phyloP scores from a whole-genome alignment of 768 basidiomycete species.

The Pisolithus tinctorius region DNA sequence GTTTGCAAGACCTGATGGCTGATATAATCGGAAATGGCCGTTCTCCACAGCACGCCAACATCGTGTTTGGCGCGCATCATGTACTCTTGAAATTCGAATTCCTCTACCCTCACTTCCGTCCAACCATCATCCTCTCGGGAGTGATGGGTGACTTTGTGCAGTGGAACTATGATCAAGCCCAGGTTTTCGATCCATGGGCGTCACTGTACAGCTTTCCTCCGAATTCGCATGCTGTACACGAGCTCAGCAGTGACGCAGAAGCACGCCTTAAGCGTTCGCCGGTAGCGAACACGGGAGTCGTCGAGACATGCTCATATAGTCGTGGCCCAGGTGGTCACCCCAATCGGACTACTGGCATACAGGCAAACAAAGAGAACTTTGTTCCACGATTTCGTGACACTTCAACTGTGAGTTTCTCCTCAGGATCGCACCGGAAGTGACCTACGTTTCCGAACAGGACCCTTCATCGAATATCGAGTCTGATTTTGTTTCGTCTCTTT shows the following conservation, averaged over 20 bases:
- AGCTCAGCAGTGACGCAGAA: neutral
- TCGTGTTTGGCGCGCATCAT: neutral
- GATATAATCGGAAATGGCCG: neutral
- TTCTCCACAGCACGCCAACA: neutral
- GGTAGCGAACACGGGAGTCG: neutral
- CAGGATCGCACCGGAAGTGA: neutral
- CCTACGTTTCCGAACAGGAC: neutral
- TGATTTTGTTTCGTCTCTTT: neutral
- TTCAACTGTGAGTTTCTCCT: neutral
- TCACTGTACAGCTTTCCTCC: neutral
- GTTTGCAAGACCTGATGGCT: constrained; percentile 11
- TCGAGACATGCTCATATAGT: neutral
- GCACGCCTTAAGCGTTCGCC: neutral
- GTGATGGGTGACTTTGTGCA: neutral
- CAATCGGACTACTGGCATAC: neutral
- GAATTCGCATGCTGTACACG: neutral
- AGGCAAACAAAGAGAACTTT: neutral
- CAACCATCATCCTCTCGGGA: neutral
- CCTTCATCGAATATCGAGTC: neutral
- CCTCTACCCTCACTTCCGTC: neutral
- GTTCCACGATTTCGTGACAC: neutral
- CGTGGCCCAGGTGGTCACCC: neutral
- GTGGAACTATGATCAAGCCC: neutral
- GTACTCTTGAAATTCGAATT: neutral
- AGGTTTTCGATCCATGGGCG: neutral